phyloP scores from a whole-genome alignment of 495 filamentous ascomycete species.

The Penicillium lagena region DNA sequence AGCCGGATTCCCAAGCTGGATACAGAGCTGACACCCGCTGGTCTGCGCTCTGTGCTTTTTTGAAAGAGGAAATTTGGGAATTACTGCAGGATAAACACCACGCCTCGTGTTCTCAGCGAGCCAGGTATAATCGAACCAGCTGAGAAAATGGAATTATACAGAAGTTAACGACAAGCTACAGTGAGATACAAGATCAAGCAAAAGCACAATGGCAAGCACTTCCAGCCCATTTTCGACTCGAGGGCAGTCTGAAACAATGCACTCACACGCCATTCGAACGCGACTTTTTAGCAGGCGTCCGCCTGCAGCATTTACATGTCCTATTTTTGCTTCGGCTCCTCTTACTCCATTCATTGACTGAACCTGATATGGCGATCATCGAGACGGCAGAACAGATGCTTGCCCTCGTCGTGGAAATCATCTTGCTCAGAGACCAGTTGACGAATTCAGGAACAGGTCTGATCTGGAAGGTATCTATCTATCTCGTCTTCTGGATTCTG shows the following conservation, averaged over 20 bases:
- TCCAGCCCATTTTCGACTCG: conserved; percentile 20
- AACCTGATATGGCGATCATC: conserved; percentile 26
- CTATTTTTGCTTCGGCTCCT: conserved; percentile 30
- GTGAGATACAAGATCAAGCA: conserved; percentile 19
- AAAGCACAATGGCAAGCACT: conserved; percentile 19
- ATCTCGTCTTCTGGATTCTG: not conserved
- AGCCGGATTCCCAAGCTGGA: conserved; percentile 12
- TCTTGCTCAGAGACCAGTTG: conserved; percentile 31
- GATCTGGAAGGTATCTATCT: conserved; percentile 31
- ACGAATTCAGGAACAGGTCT: conserved; percentile 35
- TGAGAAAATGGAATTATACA: not conserved
- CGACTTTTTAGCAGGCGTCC: conserved; percentile 28
- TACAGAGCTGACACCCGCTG: conserved; percentile 33
- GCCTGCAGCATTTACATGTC: conserved; percentile 36
- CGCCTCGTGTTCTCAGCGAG: conserved; percentile 10
- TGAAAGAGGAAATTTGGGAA: conserved; percentile 37
- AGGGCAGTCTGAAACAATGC: conserved; percentile 19
- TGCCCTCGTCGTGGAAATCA: conserved; percentile 26
- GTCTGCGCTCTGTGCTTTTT: conserved; percentile 30
- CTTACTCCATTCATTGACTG: conserved; percentile 20
- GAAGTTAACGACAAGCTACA: not conserved
- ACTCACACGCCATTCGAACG: conserved; percentile 19
- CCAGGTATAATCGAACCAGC: conserved; percentile 7
- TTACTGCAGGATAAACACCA: conserved; percentile 26
- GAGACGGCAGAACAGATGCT: conserved; percentile 29